Evolutionary conservation across 768 basidiomycete species (phyloP), one percentile per base, ranked within the genome.

Genomic region (Sistotremastrum niveocremeum): DNA sequence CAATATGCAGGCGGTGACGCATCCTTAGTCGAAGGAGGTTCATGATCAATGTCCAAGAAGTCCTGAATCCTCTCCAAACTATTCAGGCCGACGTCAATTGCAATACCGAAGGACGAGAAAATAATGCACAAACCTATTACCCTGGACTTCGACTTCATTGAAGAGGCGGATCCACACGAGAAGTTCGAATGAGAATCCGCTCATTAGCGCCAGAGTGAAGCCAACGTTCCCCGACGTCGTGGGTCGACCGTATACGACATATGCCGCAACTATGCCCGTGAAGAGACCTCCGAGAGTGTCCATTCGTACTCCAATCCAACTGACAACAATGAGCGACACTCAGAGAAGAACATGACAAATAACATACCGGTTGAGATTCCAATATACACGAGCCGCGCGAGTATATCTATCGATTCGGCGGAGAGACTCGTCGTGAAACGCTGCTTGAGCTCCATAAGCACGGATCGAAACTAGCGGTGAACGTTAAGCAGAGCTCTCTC

Each of bases 241-340:
- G 20, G 20, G 20, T 20, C 20, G 20, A 31, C 44, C 44, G 51
- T 70, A 70, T 11, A 67, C 59, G 11, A 72, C 51, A 54, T 68
- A 66, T 20, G 46, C 39, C 34, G 54, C 57, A 9, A 59, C 35
- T n/a, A 34, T 40, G 3, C 63, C 55, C 0, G 63, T 54, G 46
- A 71, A 71, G 34, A 66, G 34, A n/a, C 61, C 64, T 4, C 69
- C 70, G 2, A 71, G 52, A 37, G 59, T 52, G 48, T 70, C 68
- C 37, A 70, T 59, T 31, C 70, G 60, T 43, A 69, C 53, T 32
- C 55, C 52, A 30, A 64, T 54, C 65, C 65, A 65, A 37, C 61
- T 20, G 20, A 20, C 20, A 20, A 20, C 20, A 20, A 20, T 20
- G 20, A 20, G 20, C 20, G 20, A 20, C 20, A 20, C 20, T 20